Base-by-base conservation (phyloP, 139 green algal species). In the Asterochloris erici region DNA sequence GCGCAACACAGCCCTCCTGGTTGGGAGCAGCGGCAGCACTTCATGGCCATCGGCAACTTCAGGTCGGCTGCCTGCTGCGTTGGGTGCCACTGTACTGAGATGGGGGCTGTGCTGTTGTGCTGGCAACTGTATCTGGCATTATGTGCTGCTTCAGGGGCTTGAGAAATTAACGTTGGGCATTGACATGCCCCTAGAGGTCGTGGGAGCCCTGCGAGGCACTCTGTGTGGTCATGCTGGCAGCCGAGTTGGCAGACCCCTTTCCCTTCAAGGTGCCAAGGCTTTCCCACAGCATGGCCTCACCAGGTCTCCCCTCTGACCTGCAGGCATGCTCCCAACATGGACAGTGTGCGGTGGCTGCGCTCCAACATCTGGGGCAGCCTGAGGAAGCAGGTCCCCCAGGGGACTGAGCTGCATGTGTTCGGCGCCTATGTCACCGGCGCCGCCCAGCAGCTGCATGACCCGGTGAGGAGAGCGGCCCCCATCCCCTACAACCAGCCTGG, bases 41-140 rank as follows among this genome's bases (percentile, higher is more conserved):
- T 93, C 66, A 61, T 91, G n/a, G 88, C 88, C 84, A 89, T 95
- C 68, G 91, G 91, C 38, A 93, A 89, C 77, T 93, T 90, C 82
- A 47, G 79, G 38, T 54, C 38, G 6, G 38, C 38, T 54, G 38
- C 38, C 38, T 54, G 38, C 38, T 54, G 38, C 6, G 38, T 54
- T 54, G 38, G 38, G 38, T 54, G 38, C 38, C 38, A 54, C 38
- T 54, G 4, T 54, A 54, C 38, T 54, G 38, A 10, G 38, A 54
- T 54, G 38, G 38, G 2, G 6, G 38, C 38, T 54, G 38, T 54
- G 38, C 6, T 54, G 6, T 54, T 6, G 6, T 10, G 38, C 38
- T 54, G 38, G 38, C 38, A 54, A 2, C 38, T 54, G 38, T 6
- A 54, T 54, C 38, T 6, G 38, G 38, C 38, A 54, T 54, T 54